A percentile compares a stretch with the other conserved stretches of the same genome.
phyloP scores from a whole-genome alignment of 176 grass and related monocot genomes.

The Chrysopogon serrulatus region DNA sequence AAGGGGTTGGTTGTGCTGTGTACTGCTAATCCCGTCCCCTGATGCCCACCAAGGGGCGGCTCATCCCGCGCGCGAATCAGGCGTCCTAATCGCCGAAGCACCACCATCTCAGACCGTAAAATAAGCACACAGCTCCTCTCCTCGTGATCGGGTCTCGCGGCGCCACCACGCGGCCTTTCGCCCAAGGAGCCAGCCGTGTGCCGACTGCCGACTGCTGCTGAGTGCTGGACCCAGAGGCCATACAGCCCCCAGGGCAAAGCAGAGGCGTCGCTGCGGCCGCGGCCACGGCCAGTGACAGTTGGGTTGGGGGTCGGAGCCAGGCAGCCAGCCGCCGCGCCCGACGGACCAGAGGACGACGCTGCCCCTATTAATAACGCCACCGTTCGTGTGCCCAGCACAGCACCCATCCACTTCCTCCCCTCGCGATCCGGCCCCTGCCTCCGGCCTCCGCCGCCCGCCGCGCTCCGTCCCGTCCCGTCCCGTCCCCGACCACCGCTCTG shows the following conservation, averaged over 20 bases:
- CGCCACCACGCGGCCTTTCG: constrained; percentile 17
- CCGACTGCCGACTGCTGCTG: constrained; percentile 19
- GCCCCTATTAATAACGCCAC: constrained; percentile 42
- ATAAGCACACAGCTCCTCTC: neutral
- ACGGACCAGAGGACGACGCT: neutral
- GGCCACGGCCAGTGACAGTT: neutral
- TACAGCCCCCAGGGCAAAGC: neutral
- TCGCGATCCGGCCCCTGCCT: neutral
- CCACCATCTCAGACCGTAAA: neutral
- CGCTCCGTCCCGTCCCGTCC: neutral
- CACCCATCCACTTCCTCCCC: neutral
- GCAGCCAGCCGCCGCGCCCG: neutral
- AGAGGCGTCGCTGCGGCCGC: neutral
- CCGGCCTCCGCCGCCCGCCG: constrained; percentile 7
- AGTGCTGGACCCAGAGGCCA: neutral
- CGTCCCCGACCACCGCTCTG: neutral
- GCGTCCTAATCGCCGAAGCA: neutral
- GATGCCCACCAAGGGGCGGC: constrained; percentile 21
- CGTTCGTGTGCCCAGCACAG: neutral
- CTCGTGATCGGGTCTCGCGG: neutral
- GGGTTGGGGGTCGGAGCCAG: neutral
- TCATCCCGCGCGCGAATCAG: neutral
- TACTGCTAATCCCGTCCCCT: neutral
- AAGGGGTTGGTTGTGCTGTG: too few relatives aligned
- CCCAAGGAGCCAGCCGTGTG: constrained; percentile 18